These are phyloP conservation scores for Raddia guianensis DNA, from an alignment of 176 grass and related monocot genomes.

Conservation along the genomic window DNA sequence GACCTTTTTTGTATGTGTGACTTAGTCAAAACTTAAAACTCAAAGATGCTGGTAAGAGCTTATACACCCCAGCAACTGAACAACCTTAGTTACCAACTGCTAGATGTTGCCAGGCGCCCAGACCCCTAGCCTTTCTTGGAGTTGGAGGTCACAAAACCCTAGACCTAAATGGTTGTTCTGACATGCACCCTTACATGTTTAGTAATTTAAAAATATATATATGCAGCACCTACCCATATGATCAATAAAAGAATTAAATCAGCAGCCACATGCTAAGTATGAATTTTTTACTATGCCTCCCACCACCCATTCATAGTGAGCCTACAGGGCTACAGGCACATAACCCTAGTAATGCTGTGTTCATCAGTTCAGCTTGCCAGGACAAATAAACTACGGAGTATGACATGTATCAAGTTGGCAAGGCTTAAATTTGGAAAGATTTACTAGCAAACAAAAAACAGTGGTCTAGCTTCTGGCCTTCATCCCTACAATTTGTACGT, in stretches of 20 bases:
- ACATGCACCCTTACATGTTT: neutral
- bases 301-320: neutral
- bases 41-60: too few relatives aligned
- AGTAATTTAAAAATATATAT: too few relatives aligned
- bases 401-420: neutral
- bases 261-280: neutral
- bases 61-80: neutral
- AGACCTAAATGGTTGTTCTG: neutral
- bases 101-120: neutral
- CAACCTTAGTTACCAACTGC: neutral
- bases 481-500: constrained; percentile 15
- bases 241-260: neutral
- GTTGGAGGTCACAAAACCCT: neutral
- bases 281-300: constrained; percentile 13
- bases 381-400: neutral
- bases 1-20: too few relatives aligned
- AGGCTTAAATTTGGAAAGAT: neutral
- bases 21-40: too few relatives aligned
- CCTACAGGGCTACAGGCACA: neutral
- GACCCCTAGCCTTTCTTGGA: constrained; percentile 9
- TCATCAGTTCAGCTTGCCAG: neutral
- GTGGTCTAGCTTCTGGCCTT: neutral
- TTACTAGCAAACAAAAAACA: neutral
- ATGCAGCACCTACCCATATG: neutral
- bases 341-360: neutral